A percentile compares a stretch with the other conserved stretches of the same genome.
phyloP scores from a whole-genome alignment of 2,329 filamentous ascomycete species.

The Neopestalotiopsis rosae region DNA sequence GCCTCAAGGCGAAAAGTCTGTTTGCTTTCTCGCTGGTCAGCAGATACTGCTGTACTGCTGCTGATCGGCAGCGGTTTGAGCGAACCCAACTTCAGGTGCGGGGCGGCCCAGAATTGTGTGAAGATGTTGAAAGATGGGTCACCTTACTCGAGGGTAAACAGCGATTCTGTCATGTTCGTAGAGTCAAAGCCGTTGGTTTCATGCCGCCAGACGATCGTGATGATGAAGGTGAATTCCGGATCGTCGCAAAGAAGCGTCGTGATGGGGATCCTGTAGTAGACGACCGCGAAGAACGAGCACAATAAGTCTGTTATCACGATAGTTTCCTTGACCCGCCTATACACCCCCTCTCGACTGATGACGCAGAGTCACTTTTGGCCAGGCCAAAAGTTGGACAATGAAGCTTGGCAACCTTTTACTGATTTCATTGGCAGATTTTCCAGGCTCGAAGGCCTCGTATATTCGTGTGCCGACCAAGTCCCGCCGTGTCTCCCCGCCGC shows the following conservation, averaged over 20 bases:
- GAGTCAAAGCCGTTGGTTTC: background rate
- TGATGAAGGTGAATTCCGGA: too few relatives aligned
- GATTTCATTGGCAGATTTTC: background rate
- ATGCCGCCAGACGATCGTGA: background rate
- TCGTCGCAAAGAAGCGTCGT: too few relatives aligned
- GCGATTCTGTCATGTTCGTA: background rate
- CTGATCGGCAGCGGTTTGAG: background rate
- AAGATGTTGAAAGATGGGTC: background rate
- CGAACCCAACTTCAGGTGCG: background rate
- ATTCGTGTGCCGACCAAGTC: background rate
- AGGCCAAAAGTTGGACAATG: background rate
- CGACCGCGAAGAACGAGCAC: background rate
- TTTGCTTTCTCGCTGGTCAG: conserved; percentile 4
- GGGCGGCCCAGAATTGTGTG: background rate
- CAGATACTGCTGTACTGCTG: background rate
- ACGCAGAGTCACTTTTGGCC: background rate
- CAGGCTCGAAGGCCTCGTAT: background rate
- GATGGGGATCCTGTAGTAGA: background rate
- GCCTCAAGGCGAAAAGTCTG: background rate
- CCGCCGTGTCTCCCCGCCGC: background rate
- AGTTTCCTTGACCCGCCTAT: background rate
- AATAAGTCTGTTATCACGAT: background rate
- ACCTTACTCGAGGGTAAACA: background rate
- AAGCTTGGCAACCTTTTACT: background rate
- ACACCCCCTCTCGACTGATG: background rate